Evolutionary conservation across 2,329 filamentous ascomycete species (phyloP).

Genomic region (Trichophyton verrucosum): DNA sequence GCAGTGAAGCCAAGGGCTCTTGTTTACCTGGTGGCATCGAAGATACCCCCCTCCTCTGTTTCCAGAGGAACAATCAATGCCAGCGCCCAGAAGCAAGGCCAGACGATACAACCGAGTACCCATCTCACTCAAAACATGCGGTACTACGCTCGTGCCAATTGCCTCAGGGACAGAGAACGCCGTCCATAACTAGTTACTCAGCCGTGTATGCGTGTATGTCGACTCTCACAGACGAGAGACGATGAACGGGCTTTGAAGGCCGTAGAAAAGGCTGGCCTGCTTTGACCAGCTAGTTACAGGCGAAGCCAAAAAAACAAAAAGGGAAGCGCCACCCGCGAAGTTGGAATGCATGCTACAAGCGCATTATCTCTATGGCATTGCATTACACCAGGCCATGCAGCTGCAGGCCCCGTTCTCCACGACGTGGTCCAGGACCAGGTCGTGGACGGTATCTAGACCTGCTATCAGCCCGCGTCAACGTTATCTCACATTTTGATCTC

Average conservation of each 20-base stretch:
- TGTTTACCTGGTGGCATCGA: neutral
- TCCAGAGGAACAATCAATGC: neutral
- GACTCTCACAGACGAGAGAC: neutral
- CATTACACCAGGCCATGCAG: neutral
- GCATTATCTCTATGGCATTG: neutral
- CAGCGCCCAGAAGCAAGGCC: neutral
- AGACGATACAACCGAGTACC: neutral
- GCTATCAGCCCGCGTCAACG: neutral
- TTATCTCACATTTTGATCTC: neutral
- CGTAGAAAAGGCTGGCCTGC: too few relatives aligned
- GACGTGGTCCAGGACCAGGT: neutral
- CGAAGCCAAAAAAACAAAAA: neutral
- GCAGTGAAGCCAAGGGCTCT: neutral
- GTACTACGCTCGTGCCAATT: neutral
- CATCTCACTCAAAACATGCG: neutral
- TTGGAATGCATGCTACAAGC: neutral
- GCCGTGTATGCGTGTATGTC: neutral
- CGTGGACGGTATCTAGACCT: neutral
- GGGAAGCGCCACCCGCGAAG: neutral
- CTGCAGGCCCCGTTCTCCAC: neutral
- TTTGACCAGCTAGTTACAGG: neutral
- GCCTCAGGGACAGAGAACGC: neutral
- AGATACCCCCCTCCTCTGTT: neutral
- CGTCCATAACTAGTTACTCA: neutral
- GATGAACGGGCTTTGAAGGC: too few relatives aligned